Base-by-base conservation (phyloP, 768 basidiomycete species). In the Auriscalpium vulgare region DNA sequence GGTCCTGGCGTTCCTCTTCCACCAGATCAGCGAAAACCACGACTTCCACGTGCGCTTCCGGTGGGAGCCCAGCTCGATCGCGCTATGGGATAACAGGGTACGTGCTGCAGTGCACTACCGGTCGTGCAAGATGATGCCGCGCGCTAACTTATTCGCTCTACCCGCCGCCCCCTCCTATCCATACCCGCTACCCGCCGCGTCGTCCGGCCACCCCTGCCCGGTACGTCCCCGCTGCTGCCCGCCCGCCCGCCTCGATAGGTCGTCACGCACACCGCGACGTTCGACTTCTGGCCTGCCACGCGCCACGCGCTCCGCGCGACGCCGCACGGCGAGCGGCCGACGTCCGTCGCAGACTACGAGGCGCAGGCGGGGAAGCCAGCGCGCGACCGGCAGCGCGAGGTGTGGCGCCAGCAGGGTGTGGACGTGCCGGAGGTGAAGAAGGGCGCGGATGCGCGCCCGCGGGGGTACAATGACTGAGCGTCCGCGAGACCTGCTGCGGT, bases 81-180 rank as follows among this genome's bases (percentile, higher is more conserved):
- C 88, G n/a, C 75, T 91, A 67, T 92, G 91, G 90, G 88, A 92
- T 64, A 91, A 91, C 69, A 76, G 89, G 68, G 87, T 87, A n/a
- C 40, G 78, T 66, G 17, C 37, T 16, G 8, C 44, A n/a, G n/a
- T n/a, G n/a, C n/a, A n/a, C n/a, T n/a, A n/a, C n/a, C n/a, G n/a
- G n/a, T n/a, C 11, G 4, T 43, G 40, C 40, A 4, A 10, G 9
- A 23, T 43, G 17, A n/a, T n/a, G 19, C n/a, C 11, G 11, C 19
- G 16, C 8, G 29, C 7, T 21, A 21, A 13, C 13, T 9, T 9
- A 19, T 19, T 51, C 14, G 8, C 21, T 47, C 21, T 19, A 23
- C 11, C 52, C 43, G 16, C n/a, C 17, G 7, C n/a, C n/a, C n/a
- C n/a, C n/a, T 45, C 52, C 11, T 11, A 17, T n/a, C n/a, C n/a